Evolutionary conservation across 2,329 filamentous ascomycete species (phyloP).

Genomic region (Ascochyta viciae-villosae): DNA sequence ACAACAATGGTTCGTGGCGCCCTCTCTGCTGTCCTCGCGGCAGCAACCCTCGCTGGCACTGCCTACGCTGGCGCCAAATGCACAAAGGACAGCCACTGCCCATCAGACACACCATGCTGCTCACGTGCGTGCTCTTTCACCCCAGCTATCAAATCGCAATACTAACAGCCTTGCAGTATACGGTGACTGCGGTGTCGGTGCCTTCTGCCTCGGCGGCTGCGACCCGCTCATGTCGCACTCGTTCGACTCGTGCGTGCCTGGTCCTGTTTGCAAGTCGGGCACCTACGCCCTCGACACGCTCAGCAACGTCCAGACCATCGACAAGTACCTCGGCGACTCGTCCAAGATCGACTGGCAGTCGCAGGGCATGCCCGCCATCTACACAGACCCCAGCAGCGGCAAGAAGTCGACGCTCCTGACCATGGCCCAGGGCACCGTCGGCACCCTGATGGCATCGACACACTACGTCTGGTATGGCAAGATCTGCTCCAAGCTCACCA

Average conservation of each 20-base stretch:
- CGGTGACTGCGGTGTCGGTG: constrained; percentile 89
- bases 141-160: background rate
- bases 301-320: constrained; percentile 73
- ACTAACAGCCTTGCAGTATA: constrained; percentile 69
- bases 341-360: constrained; percentile 85
- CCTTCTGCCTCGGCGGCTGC: constrained; percentile 95
- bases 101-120: constrained; percentile 60
- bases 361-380: constrained; percentile 74
- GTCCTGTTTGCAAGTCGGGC: constrained; percentile 78
- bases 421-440: constrained; percentile 84
- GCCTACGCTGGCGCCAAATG: constrained; percentile 48
- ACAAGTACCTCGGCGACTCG: constrained; percentile 85
- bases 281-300: constrained; percentile 77
- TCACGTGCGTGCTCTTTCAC: constrained; percentile 42
- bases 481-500: constrained; percentile 84
- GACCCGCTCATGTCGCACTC: constrained; percentile 84
- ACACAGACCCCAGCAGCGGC: constrained; percentile 59
- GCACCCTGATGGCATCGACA: constrained; percentile 84
- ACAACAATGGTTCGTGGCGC: constrained; percentile 40
- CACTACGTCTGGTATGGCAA: constrained; percentile 98
- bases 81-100: constrained; percentile 66
- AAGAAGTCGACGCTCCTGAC: constrained; percentile 72
- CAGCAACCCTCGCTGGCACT: constrained; percentile 34
- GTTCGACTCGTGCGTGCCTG: constrained; percentile 84
- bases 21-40: constrained; percentile 38